Evolutionary conservation across 2,329 filamentous ascomycete species (phyloP).

Genomic region (Phyllosticta capitalensis): DNA sequence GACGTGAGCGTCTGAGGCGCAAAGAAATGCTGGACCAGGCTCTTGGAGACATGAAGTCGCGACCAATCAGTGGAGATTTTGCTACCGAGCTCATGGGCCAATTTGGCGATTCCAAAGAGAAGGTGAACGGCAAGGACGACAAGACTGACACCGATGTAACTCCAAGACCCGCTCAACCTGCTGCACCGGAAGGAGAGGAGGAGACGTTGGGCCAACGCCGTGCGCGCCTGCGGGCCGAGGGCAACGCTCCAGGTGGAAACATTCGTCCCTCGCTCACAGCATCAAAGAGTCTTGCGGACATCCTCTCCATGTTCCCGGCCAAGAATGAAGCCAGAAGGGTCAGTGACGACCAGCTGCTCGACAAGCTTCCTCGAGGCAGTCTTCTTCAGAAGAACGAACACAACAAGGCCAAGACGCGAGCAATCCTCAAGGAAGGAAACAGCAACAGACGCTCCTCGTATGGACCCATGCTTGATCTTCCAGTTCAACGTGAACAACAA

Average conservation of each 20-base stretch:
- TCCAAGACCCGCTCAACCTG: neutral
- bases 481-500: neutral
- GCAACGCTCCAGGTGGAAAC: conserved; percentile 9
- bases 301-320: conserved; percentile 48
- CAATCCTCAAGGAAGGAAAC: neutral
- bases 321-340: conserved; percentile 26
- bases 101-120: conserved; percentile 21
- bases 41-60: conserved; percentile 31
- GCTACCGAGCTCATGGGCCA: conserved; percentile 56
- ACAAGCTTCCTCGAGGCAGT: conserved; percentile 28
- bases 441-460: neutral
- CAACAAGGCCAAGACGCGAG: conserved; percentile 21
- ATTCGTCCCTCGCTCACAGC: conserved; percentile 28
- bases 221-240: conserved; percentile 62
- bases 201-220: conserved; percentile 74
- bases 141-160: neutral
- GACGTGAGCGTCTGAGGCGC: conserved; percentile 55
- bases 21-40: conserved; percentile 41
- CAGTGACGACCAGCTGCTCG: conserved; percentile 25
- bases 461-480: neutral
- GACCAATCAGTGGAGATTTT: conserved; percentile 56
- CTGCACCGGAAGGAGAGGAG: conserved; percentile 42
- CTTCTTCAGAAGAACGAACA: conserved; percentile 31
- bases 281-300: conserved; percentile 50
- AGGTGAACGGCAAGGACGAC: conserved; percentile 19